phyloP scores from a whole-genome alignment of 2,329 filamentous ascomycete species.

The Chaetomiaceae sp. region DNA sequence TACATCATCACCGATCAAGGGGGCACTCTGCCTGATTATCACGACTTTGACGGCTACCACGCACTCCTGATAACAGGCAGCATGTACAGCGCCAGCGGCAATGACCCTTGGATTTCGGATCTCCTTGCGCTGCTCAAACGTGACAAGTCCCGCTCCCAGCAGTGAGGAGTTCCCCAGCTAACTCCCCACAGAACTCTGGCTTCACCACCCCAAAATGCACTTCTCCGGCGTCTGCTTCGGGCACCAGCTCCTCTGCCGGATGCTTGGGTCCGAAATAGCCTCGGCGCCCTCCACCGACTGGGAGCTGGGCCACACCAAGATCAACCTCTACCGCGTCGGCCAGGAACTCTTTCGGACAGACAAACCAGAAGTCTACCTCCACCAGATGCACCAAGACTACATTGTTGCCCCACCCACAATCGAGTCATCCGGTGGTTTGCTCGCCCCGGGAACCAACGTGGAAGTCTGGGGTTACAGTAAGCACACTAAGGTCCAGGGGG shows the following conservation, averaged over 20 bases:
- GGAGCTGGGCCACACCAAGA: constrained; percentile 65
- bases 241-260: constrained; percentile 70
- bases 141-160: too few species aligned
- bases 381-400: constrained; percentile 78
- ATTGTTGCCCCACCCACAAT: constrained; percentile 55
- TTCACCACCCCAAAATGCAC: constrained; percentile 44
- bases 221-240: constrained; percentile 76
- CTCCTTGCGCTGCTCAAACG: constrained; percentile 55
- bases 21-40: constrained; percentile 42
- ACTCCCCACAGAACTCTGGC: constrained; percentile 43
- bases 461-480: constrained; percentile 59
- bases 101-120: constrained; percentile 68
- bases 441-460: constrained; percentile 39
- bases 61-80: constrained; percentile 69
- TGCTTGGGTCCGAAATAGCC: constrained; percentile 62
- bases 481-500: constrained; percentile 66
- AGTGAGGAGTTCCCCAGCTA: constrained; percentile 10
- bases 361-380: constrained; percentile 48
- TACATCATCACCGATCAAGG: constrained; percentile 50
- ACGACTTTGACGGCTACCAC: constrained; percentile 60
- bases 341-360: constrained; percentile 64
- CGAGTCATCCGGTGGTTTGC: constrained; percentile 29
- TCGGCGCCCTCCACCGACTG: constrained; percentile 61
- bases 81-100: constrained; percentile 66
- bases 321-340: constrained; percentile 61